These are phyloP conservation scores for Paraphoma sp. DNA, from an alignment of 2,329 filamentous ascomycete genomes.

Conservation along the genomic window DNA sequence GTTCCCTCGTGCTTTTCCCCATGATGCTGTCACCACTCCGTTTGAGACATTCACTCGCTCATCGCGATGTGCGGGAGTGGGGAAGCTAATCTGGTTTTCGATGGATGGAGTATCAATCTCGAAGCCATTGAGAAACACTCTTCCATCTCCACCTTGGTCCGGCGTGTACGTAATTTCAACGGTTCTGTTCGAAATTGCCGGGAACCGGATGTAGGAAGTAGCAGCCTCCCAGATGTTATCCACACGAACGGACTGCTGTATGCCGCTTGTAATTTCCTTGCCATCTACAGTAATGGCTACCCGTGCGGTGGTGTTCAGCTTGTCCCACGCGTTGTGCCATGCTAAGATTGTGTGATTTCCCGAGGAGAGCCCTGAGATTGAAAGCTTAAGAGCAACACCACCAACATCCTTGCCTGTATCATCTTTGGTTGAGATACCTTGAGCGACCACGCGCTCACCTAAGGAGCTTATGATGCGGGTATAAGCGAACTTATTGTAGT, in stretches of 20 bases:
- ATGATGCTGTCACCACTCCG: constrained; percentile 21
- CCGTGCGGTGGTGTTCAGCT: constrained; percentile 20
- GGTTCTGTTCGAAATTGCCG: constrained; percentile 16
- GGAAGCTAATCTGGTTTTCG: constrained; percentile 33
- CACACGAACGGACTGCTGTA: constrained; percentile 31
- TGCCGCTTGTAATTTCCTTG: constrained; percentile 4
- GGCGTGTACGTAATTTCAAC: constrained; percentile 31
- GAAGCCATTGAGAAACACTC: constrained; percentile 42
- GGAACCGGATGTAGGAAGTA: constrained; percentile 35
- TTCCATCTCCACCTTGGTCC: constrained; percentile 11
- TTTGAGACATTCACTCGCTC: constrained; percentile 33
- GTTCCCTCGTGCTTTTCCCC: constrained; percentile 24
- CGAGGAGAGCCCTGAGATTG: constrained; percentile 32
- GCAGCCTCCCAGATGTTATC: constrained; percentile 43
- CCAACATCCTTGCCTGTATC: constrained; percentile 20
- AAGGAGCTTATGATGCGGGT: constrained; percentile 32
- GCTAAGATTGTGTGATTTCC: constrained; percentile 36
- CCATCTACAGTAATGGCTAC: constrained; percentile 35
- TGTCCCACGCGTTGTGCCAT: constrained; percentile 44
- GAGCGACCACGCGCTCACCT: constrained; percentile 36
- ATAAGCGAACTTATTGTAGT: constrained; percentile 31
- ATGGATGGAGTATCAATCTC: constrained; percentile 35
- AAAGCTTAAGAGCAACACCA: constrained; percentile 26
- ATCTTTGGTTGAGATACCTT: constrained; percentile 34
- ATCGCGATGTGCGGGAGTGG: constrained; percentile 35